Conservation (phyloP, 176 grass and related monocot genomes). For the Carex scoparia region DNA sequence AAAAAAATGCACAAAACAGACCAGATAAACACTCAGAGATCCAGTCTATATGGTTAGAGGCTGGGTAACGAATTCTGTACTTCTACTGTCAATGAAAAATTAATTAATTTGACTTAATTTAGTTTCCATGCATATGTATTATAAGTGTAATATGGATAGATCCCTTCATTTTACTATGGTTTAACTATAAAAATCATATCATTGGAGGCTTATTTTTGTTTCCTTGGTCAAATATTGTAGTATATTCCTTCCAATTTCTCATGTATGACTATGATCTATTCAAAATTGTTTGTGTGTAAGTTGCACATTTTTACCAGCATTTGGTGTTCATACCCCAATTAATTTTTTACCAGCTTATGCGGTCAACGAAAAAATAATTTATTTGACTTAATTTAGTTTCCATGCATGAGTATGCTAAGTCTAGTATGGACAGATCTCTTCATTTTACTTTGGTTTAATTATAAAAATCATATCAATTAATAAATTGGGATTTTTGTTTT, state of each 20-base stretch:
- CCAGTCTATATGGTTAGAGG: background rate
- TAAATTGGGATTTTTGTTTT: background rate
- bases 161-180: background rate
- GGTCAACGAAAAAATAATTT: background rate
- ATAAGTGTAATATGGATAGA: background rate
- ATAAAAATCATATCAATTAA: background rate
- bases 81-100: background rate
- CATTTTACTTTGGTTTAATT: background rate
- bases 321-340: too few relatives aligned
- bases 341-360: too few relatives aligned
- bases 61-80: background rate
- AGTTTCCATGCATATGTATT: background rate
- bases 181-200: background rate
- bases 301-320: too few relatives aligned
- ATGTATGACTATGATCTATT: too few relatives aligned
- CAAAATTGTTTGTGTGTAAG: too few relatives aligned
- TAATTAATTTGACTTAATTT: background rate
- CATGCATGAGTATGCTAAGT: background rate
- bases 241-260: background rate
- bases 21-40: background rate
- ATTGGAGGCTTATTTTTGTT: background rate
- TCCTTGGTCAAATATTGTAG: too few relatives aligned
- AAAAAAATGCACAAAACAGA: background rate
- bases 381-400: background rate
- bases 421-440: background rate